These are phyloP conservation scores for Boletus rubropictus DNA, from an alignment of 768 basidiomycete genomes.

Conservation along the genomic window DNA sequence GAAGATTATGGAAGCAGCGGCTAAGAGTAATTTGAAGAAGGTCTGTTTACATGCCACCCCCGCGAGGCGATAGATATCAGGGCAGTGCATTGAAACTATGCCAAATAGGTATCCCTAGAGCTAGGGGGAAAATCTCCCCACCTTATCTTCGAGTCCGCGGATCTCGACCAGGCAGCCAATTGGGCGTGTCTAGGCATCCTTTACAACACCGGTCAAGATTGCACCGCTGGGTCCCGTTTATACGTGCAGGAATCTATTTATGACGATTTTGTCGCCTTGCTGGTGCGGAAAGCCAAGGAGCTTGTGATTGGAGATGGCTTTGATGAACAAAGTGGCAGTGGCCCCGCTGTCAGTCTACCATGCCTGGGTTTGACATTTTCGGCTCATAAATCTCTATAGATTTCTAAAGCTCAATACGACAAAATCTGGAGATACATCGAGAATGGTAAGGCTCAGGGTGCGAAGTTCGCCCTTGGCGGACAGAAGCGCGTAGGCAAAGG, in stretches of 20 bases:
- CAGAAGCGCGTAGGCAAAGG: slow-evolving; percentile 71
- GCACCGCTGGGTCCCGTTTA: slow-evolving; percentile 85
- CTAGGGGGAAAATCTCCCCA: slow-evolving; percentile 92
- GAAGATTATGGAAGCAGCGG: slow-evolving; percentile 87
- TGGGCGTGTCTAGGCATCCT: slow-evolving; percentile 86
- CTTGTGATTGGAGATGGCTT: slow-evolving; percentile 78
- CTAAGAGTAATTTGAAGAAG: slow-evolving; percentile 92
- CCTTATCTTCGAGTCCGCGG: slow-evolving; percentile 85
- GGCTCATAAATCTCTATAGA: slow-evolving; percentile 36
- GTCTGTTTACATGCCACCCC: slow-evolving; percentile 35
- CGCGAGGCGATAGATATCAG: slow-evolving; percentile 19
- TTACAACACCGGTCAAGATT: slow-evolving; percentile 90
- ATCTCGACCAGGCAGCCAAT: slow-evolving; percentile 77
- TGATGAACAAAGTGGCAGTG: slow-evolving; percentile 66
- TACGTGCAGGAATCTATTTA: slow-evolving; percentile 87
- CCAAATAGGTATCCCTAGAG: slow-evolving; percentile 73
- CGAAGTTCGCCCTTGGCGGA: slow-evolving; percentile 75
- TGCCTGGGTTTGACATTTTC: slow-evolving; percentile 3
- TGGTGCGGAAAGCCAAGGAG: slow-evolving; percentile 62
- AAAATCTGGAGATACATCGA: slow-evolving; percentile 87
- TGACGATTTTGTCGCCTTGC: slow-evolving; percentile 69
- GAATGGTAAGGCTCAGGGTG: slow-evolving; percentile 77
- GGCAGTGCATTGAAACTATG: slow-evolving; percentile 8
- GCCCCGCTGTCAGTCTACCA: slow-evolving; percentile 64
- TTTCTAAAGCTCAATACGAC: slow-evolving; percentile 81